A percentile compares a stretch with the other conserved stretches of the same genome.
Evolutionary conservation across 2,329 filamentous ascomycete genomes (phyloP).

Genomic region (Pseudogymnoascus verrucosus): DNA sequence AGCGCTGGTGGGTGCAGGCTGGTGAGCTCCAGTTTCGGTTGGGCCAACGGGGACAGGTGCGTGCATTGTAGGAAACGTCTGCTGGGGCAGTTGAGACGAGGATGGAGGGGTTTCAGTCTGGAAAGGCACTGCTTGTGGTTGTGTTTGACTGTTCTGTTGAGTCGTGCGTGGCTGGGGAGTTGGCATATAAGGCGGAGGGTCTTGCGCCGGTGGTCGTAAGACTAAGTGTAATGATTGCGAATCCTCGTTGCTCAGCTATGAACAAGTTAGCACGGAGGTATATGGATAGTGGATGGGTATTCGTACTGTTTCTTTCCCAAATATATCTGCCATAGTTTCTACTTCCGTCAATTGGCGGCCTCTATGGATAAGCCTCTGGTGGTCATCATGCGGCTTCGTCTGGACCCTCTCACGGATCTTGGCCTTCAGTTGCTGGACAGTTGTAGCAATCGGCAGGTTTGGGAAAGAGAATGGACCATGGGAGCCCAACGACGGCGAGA

Average conservation of each 20-base stretch:
- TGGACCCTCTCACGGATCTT: slow-evolving; percentile 43
- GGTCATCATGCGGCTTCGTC: slow-evolving; percentile 43
- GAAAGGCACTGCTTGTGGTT: background rate
- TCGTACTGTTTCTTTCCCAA: slow-evolving; percentile 47
- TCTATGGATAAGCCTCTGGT: slow-evolving; percentile 53
- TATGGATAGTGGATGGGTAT: background rate
- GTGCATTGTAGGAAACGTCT: slow-evolving; percentile 8
- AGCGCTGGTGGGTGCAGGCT: slow-evolving; percentile 21
- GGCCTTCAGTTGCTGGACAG: slow-evolving; percentile 49
- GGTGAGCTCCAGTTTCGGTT: slow-evolving; percentile 15
- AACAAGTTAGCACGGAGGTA: slow-evolving; percentile 18
- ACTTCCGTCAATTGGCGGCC: slow-evolving; percentile 47
- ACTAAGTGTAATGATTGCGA: slow-evolving; percentile 48
- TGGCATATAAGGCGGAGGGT: background rate
- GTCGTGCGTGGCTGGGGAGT: background rate
- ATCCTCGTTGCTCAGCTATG: slow-evolving; percentile 37
- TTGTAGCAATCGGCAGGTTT: slow-evolving; percentile 41
- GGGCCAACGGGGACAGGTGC: slow-evolving; percentile 17
- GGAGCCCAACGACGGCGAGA: slow-evolving; percentile 51
- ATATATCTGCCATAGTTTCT: slow-evolving; percentile 48
- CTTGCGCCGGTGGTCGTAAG: slow-evolving; percentile 32
- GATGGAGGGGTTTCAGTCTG: background rate
- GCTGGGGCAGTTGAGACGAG: background rate
- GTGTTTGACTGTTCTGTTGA: background rate
- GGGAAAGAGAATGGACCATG: slow-evolving; percentile 43